These are phyloP conservation scores for Leucaena leucocephala DNA, from an alignment of 306 rosid species.

Conservation along the genomic window DNA sequence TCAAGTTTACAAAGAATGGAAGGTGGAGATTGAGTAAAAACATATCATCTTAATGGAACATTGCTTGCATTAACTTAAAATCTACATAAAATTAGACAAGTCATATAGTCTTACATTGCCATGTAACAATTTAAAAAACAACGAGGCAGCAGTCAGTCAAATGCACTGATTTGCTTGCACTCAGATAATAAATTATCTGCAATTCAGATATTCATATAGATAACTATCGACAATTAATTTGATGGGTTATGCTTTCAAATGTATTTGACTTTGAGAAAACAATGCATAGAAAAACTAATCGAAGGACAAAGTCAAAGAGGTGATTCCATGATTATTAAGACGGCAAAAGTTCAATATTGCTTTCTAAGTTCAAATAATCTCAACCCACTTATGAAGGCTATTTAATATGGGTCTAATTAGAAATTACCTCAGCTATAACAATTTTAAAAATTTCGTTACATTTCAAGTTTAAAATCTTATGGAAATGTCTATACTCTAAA, in stretches of 20 bases:
- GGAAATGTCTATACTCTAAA: background rate
- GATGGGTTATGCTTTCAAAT: background rate
- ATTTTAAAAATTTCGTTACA: background rate
- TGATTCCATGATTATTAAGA: background rate
- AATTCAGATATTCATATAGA: conserved; percentile 2
- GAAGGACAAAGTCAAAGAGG: background rate
- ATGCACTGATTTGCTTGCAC: background rate
- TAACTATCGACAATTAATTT: background rate
- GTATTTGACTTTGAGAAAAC: conserved; percentile 2
- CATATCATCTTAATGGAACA: background rate
- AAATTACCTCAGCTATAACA: background rate
- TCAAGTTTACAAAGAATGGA: background rate
- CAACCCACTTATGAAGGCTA: background rate
- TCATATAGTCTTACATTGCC: background rate
- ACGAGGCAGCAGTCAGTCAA: background rate
- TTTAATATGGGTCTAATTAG: background rate
- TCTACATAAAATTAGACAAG: background rate
- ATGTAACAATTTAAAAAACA: background rate
- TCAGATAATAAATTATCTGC: background rate
- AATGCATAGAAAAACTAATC: background rate
- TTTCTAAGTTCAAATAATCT: background rate
- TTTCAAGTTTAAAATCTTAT: background rate
- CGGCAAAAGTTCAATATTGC: background rate
- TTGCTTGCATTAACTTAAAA: background rate
- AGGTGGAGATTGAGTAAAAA: background rate